Evolutionary conservation across 2,329 filamentous ascomycete genomes (phyloP), one percentile per base, ranked within the genome.

Genomic region (Pseudogymnoascus sp.): DNA sequence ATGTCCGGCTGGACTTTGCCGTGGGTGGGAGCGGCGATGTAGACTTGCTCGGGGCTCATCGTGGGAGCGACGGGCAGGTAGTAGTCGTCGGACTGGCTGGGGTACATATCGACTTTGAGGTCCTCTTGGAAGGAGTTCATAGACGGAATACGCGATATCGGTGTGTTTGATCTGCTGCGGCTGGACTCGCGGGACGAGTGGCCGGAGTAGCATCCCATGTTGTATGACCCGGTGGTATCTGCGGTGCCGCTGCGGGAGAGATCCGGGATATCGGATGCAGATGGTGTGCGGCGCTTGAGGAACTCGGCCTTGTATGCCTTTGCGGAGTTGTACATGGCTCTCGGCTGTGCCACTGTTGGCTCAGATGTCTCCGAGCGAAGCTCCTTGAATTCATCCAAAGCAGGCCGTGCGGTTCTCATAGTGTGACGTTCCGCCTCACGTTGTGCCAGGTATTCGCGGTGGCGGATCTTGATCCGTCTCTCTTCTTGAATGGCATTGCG

Each of bases 401-500:
- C 37, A 66, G 65, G 21, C 58, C 65, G 23, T 65, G 64, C 63
- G 69, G 66, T 23, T 68, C 66, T 62, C 70, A 66, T 21, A 63
- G 62, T 41, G 33, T 55, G 68, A 21, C 63, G 58, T 52, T 39
- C 63, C 59, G 70, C 67, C 58, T 64, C 64, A 37, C 63, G 55
- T 21, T 66, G 66, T 1, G 59, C 49, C 10, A 65, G 64, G 41
- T 72, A 65, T 52, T 73, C 68, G 62, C 68, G 65, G 59, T 60
- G 35, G 31, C 63, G 55, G 23, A 64, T 67, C 5, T 52, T 41
- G 6, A 65, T 65, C 45, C 72, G 65, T 58, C 72, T 68, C 61
- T 68, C 65, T 58, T 61, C 59, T 19, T 68, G 62, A 14, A 86
- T 77, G 65, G 83, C 79, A 49, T 79, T 73, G 65, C 92, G 89